These are phyloP conservation scores for Elsinoe perseae DNA, from an alignment of 2,329 filamentous ascomycete species.

Conservation along the genomic window DNA sequence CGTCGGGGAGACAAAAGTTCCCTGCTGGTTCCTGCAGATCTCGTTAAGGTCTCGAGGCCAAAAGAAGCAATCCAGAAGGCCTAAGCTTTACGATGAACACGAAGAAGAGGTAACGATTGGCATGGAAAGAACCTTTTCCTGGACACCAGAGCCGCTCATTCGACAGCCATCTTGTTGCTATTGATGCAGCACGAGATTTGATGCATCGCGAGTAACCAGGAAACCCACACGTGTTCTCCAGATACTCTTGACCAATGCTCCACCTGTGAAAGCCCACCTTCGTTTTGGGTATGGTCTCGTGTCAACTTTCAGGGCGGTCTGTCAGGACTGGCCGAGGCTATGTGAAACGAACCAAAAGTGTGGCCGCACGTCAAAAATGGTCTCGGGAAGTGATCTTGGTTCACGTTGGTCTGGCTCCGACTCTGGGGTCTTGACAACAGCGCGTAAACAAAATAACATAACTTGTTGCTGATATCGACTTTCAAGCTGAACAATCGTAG, in stretches of 20 bases:
- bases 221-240: conserved; percentile 8
- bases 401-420: conserved; percentile 6
- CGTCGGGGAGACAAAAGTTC: conserved; percentile 10
- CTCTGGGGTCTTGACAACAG: not conserved
- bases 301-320: conserved; percentile 9
- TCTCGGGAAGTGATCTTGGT: conserved; percentile 11
- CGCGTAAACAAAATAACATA: conserved; percentile 10
- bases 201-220: not conserved
- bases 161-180: conserved; percentile 6
- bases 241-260: conserved; percentile 1
- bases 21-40: conserved; percentile 14
- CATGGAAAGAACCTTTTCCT: not conserved
- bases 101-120: conserved; percentile 14
- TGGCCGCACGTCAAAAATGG: conserved; percentile 1
- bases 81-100: not conserved
- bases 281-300: not conserved
- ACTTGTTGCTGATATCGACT: not conserved
- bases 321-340: conserved; percentile 12
- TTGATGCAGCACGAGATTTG: conserved; percentile 6
- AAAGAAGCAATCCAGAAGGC: conserved; percentile 7
- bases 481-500: not conserved
- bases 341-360: conserved; percentile 11
- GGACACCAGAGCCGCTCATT: conserved; percentile 1
- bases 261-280: not conserved
- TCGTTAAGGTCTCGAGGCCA: not conserved